Evolutionary conservation across 768 basidiomycete species (phyloP).

Genomic region (Asterophora parasitica): DNA sequence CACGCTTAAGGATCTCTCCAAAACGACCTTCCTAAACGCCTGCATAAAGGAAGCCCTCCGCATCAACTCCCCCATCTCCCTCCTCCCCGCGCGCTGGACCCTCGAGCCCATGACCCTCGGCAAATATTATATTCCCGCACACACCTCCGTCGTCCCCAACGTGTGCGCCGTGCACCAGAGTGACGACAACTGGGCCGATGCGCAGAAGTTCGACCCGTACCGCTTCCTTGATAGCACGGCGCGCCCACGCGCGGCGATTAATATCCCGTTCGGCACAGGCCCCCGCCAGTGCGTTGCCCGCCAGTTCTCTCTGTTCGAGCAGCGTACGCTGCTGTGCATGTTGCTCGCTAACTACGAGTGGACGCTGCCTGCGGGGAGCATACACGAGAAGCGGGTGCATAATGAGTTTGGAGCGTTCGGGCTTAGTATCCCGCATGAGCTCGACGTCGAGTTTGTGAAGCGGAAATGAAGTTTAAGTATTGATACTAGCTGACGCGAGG

Average conservation of each 20-base stretch:
- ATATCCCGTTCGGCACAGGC: slow-evolving; percentile 29
- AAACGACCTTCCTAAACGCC: slow-evolving; percentile 29
- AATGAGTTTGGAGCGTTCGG: slow-evolving; percentile 33
- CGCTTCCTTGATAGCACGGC: slow-evolving; percentile 20
- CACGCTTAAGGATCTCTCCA: slow-evolving; percentile 22
- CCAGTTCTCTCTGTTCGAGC: slow-evolving; percentile 26
- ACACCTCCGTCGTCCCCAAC: slow-evolving; percentile 27
- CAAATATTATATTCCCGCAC: slow-evolving; percentile 26
- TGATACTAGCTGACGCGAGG: no score
- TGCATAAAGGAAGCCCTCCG: slow-evolving; percentile 38
- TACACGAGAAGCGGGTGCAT: slow-evolving; percentile 21
- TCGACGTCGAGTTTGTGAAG: slow-evolving; percentile 25
- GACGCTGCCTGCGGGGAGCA: slow-evolving; percentile 24
- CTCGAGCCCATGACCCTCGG: slow-evolving; percentile 20
- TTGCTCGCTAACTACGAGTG: slow-evolving; percentile 30
- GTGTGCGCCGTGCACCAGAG: slow-evolving; percentile 28
- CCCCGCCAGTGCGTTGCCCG: slow-evolving; percentile 30
- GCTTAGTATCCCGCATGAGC: slow-evolving; percentile 28
- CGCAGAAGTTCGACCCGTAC: slow-evolving; percentile 26
- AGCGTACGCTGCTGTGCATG: slow-evolving; percentile 30
- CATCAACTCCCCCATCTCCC: slow-evolving; percentile 27
- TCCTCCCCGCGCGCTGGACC: slow-evolving; percentile 22
- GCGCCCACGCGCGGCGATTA: slow-evolving; percentile 10
- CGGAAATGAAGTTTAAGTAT: slow-evolving; percentile 3
- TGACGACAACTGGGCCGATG: slow-evolving; percentile 23